Evolutionary conservation across 2,329 filamentous ascomycete genomes (phyloP), one percentile per base, ranked within the genome.

Genomic region (Diplodia mutila): DNA sequence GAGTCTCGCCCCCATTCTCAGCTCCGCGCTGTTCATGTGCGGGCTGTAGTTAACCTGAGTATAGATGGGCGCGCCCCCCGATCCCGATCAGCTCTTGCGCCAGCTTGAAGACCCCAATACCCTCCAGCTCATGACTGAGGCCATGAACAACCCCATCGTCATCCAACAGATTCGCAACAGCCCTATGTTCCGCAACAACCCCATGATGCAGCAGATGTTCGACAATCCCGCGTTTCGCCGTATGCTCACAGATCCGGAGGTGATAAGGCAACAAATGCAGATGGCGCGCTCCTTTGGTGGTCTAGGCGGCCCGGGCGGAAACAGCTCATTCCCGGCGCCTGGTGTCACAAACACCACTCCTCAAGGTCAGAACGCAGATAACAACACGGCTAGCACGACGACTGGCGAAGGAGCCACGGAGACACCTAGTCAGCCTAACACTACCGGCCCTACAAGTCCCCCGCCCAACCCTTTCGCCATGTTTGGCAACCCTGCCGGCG

Each of bases 141-240:
- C 94, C 42, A 90, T 99, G 78, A 92, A 94, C 79, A 98, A 98
- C 80, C 94, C 95, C n/a, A 87, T 90, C 21, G 91, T 99, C 73
- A 87, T 98, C 76, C 93, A 98, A 76, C 92, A 96, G 87, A 92
- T 85, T 73, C 76, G 81, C 67, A 80, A 85, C 69, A 83, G 79
- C 69, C 83, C 83, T 3, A 84, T 98, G 86, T 93, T 99, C 73
- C 89, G 95, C 73, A 88, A 91, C 75, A 97, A 97, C 76, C 95
- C 95, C 2, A 90, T 93, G 85, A 91, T 92, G 25, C 88, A 93
- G 72, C 89, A 96, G 75, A 90, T 97, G 80, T 87, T 99, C 74
- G 90, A 93, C 69, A 95, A 94, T 27, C 94, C 94, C 0, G 87
- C 93, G 70, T 93, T 98, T 81, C 88, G 95, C 74, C 86, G 91